Conservation (phyloP, 768 basidiomycete genomes). For the Trametes cubensis region DNA sequence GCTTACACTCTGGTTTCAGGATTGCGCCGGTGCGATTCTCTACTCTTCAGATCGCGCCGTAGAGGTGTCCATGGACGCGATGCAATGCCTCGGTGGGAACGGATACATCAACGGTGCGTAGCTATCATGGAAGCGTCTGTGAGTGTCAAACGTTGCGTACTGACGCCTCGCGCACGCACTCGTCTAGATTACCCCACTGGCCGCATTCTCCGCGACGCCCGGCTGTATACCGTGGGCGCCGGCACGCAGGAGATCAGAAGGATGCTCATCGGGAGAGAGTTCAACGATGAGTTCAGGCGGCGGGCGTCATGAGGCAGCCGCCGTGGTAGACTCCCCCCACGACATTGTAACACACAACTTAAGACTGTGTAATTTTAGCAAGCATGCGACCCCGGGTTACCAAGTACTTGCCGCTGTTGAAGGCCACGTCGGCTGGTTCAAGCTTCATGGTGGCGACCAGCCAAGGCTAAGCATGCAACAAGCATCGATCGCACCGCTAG, state of each 20-base stretch:
- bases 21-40: slow-evolving; percentile 93
- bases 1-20: slow-evolving; percentile 46
- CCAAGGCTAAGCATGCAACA: too few species aligned
- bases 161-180: background rate
- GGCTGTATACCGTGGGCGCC: slow-evolving; percentile 93
- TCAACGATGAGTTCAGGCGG: slow-evolving; percentile 69
- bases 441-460: too few species aligned
- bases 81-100: slow-evolving; percentile 94
- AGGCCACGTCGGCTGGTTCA: too few species aligned
- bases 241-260: slow-evolving; percentile 94
- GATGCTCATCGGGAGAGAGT: slow-evolving; percentile 93
- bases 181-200: slow-evolving; percentile 83
- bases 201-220: slow-evolving; percentile 82
- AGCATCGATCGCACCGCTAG: too few species aligned
- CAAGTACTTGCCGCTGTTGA: too few species aligned
- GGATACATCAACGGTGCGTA: slow-evolving; percentile 89
- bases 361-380: too few species aligned
- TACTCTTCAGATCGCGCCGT: slow-evolving; percentile 93
- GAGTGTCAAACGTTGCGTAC: background rate
- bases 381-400: too few species aligned
- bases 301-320: slow-evolving; percentile 14
- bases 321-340: background rate
- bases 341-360: too few species aligned
- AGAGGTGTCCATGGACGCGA: slow-evolving; percentile 87
- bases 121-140: background rate